Base-by-base conservation (phyloP, 306 rosid genomes). In the Citrullus mucosospermus region DNA sequence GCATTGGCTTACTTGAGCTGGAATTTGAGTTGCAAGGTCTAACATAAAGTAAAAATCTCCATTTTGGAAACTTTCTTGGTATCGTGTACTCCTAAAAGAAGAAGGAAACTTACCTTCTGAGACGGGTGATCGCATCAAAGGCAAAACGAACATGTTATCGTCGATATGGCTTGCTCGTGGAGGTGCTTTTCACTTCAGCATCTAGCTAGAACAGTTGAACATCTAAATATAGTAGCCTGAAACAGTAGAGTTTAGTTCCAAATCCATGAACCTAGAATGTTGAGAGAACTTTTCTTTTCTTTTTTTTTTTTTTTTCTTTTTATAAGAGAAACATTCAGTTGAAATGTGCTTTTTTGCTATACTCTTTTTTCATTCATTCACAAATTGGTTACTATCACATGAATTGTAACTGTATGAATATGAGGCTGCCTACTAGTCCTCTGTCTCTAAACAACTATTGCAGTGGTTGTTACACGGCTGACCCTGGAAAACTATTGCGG, bases 191-290 rank as follows among this genome's bases (percentile, higher is more conserved):
- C 60, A 30, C 60, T 50, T 72, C 60, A 53, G 61, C 78, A 15
- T 74, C 62, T 74, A 74, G 78, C 46, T 28, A 73, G 62, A 74
- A 74, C 48, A 74, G 54, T 74, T 74, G 16, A 25, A 71, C 58
- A 73, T 30, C 77, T 51, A 50, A 70, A 74, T 74, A 51, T 53
- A 44, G 77, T 72, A 53, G 78, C 78, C 78, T 74, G 46, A 51
- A 74, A 74, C 78, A 74, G 25, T 53, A 74, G 78, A 17, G 61
- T 74, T 73, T 54, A 74, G 62, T 53, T 74, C 43, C 48, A 30
- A 53, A 53, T 18, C 61, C 54, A 17, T 15, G 30, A 74, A 9
- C 62, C 32, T 74, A 53, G 36, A 74, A 53, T 74, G 78, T 32
- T 68, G 39, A 43, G 8, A 30, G 60, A 48, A 72, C 43, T 8